phyloP scores from a whole-genome alignment of 768 basidiomycete species.

The Termitomyces sp. region DNA sequence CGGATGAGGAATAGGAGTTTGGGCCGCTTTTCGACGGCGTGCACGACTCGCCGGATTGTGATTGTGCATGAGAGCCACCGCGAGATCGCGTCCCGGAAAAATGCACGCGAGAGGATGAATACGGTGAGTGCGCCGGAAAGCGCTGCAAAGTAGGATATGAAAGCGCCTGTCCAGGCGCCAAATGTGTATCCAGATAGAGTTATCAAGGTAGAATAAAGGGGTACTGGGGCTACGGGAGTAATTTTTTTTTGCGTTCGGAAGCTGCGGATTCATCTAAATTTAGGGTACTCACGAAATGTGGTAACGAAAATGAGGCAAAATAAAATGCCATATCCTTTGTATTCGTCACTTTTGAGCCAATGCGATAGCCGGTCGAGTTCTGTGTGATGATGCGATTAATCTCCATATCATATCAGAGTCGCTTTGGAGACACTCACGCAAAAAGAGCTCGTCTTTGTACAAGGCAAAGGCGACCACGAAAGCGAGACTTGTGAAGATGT shows the following conservation, averaged over 20 bases:
- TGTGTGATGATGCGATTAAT: slow-evolving; percentile 21
- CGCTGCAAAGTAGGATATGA: slow-evolving; percentile 85
- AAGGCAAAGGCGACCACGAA: slow-evolving; percentile 81
- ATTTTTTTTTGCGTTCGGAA: not conserved
- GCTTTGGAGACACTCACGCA: slow-evolving; percentile 45
- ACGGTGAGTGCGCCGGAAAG: slow-evolving; percentile 81
- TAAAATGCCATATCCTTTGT: slow-evolving; percentile 73
- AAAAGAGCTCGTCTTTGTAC: slow-evolving; percentile 79
- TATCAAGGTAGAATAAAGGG: slow-evolving; percentile 91
- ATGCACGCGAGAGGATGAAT: slow-evolving; percentile 71
- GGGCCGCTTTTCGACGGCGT: slow-evolving; percentile 84
- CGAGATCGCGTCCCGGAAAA: slow-evolving; percentile 66
- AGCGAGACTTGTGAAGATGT: slow-evolving; percentile 69
- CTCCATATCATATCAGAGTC: not conserved
- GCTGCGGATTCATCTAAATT: slow-evolving; percentile 5
- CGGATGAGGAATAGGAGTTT: slow-evolving; percentile 88
- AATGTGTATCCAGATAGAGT: slow-evolving; percentile 90
- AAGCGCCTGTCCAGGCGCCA: slow-evolving; percentile 77
- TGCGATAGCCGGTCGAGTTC: slow-evolving; percentile 79
- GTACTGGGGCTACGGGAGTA: slow-evolving; percentile 64
- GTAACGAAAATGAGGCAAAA: slow-evolving; percentile 83
- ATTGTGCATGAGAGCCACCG: slow-evolving; percentile 67
- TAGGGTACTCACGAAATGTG: slow-evolving; percentile 65
- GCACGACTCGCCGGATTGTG: slow-evolving; percentile 75
- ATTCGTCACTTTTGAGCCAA: slow-evolving; percentile 68